Conservation (phyloP, 2,329 filamentous ascomycete genomes). For the Hypoxylon rubiginosum region DNA sequence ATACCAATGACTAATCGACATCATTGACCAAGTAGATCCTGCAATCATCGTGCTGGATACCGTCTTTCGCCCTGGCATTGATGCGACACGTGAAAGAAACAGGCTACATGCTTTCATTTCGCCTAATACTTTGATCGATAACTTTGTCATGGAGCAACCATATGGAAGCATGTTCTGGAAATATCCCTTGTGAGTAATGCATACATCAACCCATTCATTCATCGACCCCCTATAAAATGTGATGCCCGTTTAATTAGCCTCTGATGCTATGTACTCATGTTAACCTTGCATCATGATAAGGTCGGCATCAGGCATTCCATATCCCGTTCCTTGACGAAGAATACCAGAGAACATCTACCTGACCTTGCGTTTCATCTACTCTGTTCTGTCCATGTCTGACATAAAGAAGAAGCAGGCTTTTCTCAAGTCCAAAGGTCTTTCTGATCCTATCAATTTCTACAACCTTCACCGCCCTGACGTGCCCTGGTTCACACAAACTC, state of each 20-base stretch:
- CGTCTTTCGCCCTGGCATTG: slow-evolving; percentile 37
- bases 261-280: neutral
- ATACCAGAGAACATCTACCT: slow-evolving; percentile 41
- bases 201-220: neutral
- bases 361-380: slow-evolving; percentile 28
- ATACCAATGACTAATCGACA: slow-evolving; percentile 30
- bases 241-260: neutral
- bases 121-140: slow-evolving; percentile 41
- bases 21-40: slow-evolving; percentile 38
- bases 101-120: slow-evolving; percentile 39
- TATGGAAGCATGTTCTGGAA: slow-evolving; percentile 41
- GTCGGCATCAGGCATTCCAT: slow-evolving; percentile 39
- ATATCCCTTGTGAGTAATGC: slow-evolving; percentile 36
- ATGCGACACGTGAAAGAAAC: slow-evolving; percentile 40
- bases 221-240: neutral
- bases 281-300: slow-evolving; percentile 17
- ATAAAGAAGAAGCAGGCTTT: slow-evolving; percentile 14
- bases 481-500: slow-evolving; percentile 36
- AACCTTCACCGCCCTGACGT: slow-evolving; percentile 24
- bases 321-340: slow-evolving; percentile 39
- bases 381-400: slow-evolving; percentile 29
- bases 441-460: slow-evolving; percentile 22
- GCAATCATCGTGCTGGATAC: slow-evolving; percentile 40
- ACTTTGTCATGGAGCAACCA: slow-evolving; percentile 38
- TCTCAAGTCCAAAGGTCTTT: slow-evolving; percentile 35